Conservation (phyloP, 352 stramenopile species). For the Thalassiosira hispida region DNA sequence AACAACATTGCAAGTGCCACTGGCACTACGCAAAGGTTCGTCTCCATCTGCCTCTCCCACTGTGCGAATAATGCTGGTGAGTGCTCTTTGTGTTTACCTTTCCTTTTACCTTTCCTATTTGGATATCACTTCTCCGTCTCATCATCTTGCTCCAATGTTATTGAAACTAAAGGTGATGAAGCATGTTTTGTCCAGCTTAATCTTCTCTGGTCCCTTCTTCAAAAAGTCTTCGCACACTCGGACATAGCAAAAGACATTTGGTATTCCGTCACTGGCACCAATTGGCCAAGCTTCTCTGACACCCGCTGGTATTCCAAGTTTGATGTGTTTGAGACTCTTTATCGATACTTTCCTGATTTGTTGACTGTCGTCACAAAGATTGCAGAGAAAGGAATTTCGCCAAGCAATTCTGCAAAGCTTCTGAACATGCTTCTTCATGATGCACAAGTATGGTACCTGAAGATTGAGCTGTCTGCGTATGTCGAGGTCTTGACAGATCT, state of each 20-base stretch:
- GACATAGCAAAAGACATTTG: neutral
- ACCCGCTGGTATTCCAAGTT: neutral
- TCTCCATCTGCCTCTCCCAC: neutral
- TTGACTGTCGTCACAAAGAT: neutral
- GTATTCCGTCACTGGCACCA: too few species aligned
- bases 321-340: neutral
- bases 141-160: too few species aligned
- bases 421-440: neutral
- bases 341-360: neutral
- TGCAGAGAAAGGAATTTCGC: neutral
- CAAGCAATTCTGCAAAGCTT: neutral
- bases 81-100: too few species aligned
- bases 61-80: neutral
- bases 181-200: neutral
- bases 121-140: too few species aligned
- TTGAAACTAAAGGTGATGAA: neutral
- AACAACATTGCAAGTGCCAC: neutral
- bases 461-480: conserved; percentile 16
- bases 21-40: neutral
- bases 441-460: neutral
- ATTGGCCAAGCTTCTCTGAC: too few species aligned
- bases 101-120: too few species aligned
- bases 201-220: neutral
- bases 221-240: neutral
- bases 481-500: neutral